Conservation (phyloP, 257 asterid species). For the Forsythia suspensa region DNA sequence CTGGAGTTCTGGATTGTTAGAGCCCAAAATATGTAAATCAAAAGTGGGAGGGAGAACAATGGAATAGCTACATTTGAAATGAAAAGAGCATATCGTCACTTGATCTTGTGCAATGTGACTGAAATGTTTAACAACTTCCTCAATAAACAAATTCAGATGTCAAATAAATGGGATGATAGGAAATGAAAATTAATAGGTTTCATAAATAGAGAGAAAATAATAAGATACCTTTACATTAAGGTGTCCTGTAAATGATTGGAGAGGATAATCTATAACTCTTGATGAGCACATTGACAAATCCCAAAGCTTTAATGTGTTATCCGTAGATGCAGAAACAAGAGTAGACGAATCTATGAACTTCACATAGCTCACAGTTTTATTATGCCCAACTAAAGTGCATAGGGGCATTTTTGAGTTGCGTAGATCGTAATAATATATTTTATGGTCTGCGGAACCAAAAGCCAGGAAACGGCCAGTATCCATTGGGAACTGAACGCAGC, state of each 20-base stretch:
- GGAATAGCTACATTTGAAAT: not conserved
- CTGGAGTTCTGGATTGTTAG: not conserved
- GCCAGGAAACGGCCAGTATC: slow-evolving; percentile 89
- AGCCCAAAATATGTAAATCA: not conserved
- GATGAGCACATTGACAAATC: slow-evolving; percentile 80
- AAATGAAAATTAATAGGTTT: not conserved
- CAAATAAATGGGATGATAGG: not conserved
- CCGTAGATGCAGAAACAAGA: slow-evolving; percentile 93
- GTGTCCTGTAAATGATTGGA: slow-evolving; percentile 96
- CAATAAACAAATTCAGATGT: not conserved
- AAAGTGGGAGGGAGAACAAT: not conserved
- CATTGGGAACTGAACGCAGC: slow-evolving; percentile 92
- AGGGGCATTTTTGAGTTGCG: slow-evolving; percentile 85
- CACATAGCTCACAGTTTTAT: slow-evolving; percentile 92
- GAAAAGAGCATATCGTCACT: not conserved
- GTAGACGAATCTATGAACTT: slow-evolving; percentile 88
- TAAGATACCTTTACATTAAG: slow-evolving; percentile 79
- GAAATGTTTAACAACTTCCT: not conserved
- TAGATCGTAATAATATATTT: slow-evolving; percentile 87
- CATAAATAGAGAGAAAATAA: not conserved
- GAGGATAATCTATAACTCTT: slow-evolving; percentile 78
- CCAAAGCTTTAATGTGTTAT: slow-evolving; percentile 95
- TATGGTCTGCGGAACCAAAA: slow-evolving; percentile 98
- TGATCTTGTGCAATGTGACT: not conserved
- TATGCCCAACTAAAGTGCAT: slow-evolving; percentile 87